These are phyloP conservation scores for Sideroxylon spinosum DNA, from an alignment of 179 eudicot genomes.

Conservation along the genomic window DNA sequence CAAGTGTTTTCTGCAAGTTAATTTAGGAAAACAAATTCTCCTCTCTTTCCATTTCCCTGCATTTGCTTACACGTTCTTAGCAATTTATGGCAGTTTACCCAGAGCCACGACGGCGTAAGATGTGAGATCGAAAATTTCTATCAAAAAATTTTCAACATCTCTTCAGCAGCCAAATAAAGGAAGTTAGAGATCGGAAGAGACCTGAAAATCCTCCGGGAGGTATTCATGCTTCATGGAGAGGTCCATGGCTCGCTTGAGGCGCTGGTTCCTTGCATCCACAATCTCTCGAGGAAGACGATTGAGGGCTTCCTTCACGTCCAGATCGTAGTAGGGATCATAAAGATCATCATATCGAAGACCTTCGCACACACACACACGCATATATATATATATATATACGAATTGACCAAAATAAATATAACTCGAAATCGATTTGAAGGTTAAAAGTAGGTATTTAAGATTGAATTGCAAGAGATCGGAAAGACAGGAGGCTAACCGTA, in stretches of 20 bases:
- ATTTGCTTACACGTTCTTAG: no score
- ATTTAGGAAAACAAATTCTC: no score
- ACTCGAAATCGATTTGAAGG: neutral
- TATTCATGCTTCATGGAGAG: slow-evolving; percentile 90
- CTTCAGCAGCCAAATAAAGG: neutral
- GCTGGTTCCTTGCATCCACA: slow-evolving; percentile 85
- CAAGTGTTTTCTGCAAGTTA: no score
- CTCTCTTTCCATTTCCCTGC: no score
- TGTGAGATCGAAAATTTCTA: no score
- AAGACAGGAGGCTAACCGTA: slow-evolving; percentile 33
- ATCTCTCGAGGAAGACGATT: slow-evolving; percentile 79
- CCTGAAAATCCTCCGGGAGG: slow-evolving; percentile 76
- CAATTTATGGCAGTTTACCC: neutral
- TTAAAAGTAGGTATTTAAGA: neutral
- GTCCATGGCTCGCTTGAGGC: slow-evolving; percentile 87
- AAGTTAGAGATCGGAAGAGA: slow-evolving; percentile 25
- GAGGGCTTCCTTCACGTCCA: slow-evolving; percentile 81
- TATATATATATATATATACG: neutral
- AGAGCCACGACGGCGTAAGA: neutral
- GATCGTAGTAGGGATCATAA: slow-evolving; percentile 58
- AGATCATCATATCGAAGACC: slow-evolving; percentile 70
- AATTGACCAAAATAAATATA: neutral
- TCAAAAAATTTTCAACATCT: neutral
- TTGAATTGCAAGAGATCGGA: neutral
- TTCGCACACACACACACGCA: slow-evolving; percentile 22